Conservation (phyloP, 1,284 basidiomycete genomes). For the Irpex rosettiformis region DNA sequence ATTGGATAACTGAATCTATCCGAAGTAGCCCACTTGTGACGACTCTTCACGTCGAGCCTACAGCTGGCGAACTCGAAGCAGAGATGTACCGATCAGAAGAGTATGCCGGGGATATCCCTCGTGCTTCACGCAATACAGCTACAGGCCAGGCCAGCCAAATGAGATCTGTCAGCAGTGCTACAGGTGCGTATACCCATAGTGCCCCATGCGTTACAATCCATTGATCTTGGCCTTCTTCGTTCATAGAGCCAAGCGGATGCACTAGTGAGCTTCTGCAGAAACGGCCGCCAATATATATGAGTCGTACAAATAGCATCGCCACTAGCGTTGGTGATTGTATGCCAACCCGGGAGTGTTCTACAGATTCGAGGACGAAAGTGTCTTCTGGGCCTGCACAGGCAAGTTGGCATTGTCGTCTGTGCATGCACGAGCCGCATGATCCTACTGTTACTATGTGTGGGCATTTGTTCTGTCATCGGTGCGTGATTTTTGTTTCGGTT, state of each 20-base stretch:
- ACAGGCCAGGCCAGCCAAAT: neutral
- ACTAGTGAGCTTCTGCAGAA: neutral
- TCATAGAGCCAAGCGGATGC: neutral
- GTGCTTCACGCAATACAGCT: neutral
- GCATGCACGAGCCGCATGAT: constrained; percentile 24
- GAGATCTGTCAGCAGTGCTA: neutral
- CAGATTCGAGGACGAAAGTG: neutral
- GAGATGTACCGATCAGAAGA: neutral
- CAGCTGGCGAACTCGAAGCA: neutral
- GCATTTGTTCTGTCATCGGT: constrained; percentile 31
- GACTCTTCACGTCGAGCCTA: neutral
- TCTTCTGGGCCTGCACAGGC: neutral
- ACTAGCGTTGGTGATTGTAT: neutral
- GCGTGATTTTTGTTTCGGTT: neutral
- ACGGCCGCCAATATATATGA: neutral
- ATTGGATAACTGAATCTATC: neutral
- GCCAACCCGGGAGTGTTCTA: neutral
- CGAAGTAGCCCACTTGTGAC: neutral
- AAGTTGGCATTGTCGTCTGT: constrained; percentile 28
- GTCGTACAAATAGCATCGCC: neutral
- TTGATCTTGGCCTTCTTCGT: neutral
- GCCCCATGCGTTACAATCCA: neutral
- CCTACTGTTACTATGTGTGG: constrained; percentile 29
- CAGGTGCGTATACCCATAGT: neutral
- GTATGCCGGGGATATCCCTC: neutral